These are phyloP conservation scores for Cystobasidium sp. DNA, from an alignment of 1,284 basidiomycete species.

Conservation along the genomic window DNA sequence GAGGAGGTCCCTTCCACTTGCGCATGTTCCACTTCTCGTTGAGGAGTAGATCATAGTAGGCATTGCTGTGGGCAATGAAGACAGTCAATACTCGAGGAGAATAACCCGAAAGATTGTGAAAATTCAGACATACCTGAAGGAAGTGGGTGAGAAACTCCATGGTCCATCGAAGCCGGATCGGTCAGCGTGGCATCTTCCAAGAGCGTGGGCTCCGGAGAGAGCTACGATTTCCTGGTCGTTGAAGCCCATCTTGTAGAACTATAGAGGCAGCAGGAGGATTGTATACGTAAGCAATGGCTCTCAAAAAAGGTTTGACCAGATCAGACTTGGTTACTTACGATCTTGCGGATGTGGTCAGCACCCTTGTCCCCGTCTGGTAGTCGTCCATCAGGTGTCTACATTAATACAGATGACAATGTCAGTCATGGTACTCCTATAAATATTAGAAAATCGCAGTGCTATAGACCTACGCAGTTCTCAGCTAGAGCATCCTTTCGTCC, in stretches of 20 bases:
- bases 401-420: conserved; percentile 55
- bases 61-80: conserved; percentile 77
- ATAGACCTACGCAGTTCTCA: conserved; percentile 3
- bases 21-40: conserved; percentile 72
- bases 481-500: conserved; percentile 62
- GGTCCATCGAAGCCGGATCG: conserved; percentile 71
- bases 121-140: conserved; percentile 50
- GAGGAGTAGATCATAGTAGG: conserved; percentile 85
- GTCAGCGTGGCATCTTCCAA: conserved; percentile 62
- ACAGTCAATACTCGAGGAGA: not conserved
- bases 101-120: too few relatives aligned
- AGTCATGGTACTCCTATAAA: conserved; percentile 66
- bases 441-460: not conserved
- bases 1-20: conserved; percentile 71
- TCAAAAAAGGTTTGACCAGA: not conserved
- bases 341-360: conserved; percentile 71
- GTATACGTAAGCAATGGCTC: not conserved
- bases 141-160: conserved; percentile 76
- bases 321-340: not conserved
- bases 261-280: not conserved
- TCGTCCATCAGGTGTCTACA: conserved; percentile 81
- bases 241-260: conserved; percentile 71
- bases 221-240: conserved; percentile 63
- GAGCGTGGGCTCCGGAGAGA: conserved; percentile 63
- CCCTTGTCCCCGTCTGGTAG: conserved; percentile 89